A percentile compares a stretch with the other conserved stretches of the same genome.
These are phyloP conservation scores for Allomyces macrogynus DNA, from an alignment of 192 early-diverging fungal genomes.

Conservation along the genomic window DNA sequence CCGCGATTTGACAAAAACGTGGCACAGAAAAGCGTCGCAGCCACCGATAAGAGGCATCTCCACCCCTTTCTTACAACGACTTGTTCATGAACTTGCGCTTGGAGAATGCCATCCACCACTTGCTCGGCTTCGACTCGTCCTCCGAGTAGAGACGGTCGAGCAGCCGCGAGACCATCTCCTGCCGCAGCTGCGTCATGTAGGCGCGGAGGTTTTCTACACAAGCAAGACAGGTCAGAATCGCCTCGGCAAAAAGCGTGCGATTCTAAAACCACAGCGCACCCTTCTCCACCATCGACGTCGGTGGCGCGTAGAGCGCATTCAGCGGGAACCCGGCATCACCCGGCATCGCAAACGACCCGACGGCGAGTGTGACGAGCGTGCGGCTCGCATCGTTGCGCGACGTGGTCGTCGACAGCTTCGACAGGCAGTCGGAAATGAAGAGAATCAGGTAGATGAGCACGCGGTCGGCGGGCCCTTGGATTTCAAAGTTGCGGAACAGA, in stretches of 20 bases:
- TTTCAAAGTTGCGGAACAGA: conserved; percentile 98
- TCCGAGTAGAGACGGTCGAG: conserved; percentile 46
- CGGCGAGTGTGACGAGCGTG: conserved; percentile 60
- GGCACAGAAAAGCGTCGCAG: not conserved
- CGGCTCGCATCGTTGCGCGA: conserved; percentile 52
- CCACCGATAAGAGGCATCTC: not conserved
- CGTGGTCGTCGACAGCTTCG: conserved; percentile 36
- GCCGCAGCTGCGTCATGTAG: conserved; percentile 76
- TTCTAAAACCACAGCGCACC: conserved; percentile 46
- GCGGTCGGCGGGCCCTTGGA: conserved; percentile 81
- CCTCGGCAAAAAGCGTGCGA: too few species aligned
- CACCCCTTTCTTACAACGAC: conserved; percentile 22
- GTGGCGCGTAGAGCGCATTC: conserved; percentile 61
- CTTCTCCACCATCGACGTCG: conserved; percentile 44
- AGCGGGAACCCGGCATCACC: conserved; percentile 88
- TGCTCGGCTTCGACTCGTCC: conserved; percentile 61
- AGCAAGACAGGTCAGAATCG: too few species aligned
- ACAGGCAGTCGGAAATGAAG: conserved; percentile 68
- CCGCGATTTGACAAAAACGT: too few species aligned
- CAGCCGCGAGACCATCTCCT: conserved; percentile 63
- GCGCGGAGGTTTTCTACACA: conserved; percentile 61
- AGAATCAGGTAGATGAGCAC: conserved; percentile 87
- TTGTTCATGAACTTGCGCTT: conserved; percentile 98
- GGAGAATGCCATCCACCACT: conserved; percentile 99
- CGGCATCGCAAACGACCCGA: conserved; percentile 77